Base-by-base conservation (phyloP, 1,284 basidiomycete species). In the Taiwanofungus camphoratus region DNA sequence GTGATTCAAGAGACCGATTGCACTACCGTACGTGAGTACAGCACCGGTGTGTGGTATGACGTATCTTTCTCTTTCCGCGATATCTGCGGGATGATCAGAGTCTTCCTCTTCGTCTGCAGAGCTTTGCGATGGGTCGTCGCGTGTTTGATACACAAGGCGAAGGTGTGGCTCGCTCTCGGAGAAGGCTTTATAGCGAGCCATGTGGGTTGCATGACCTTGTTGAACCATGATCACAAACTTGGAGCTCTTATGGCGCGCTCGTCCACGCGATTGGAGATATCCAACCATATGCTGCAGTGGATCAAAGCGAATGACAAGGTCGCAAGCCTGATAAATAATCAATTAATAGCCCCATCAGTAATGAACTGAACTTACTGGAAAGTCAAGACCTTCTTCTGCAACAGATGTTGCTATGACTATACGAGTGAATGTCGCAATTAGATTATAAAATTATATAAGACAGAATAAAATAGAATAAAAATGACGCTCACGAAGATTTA, bases 311-410 rank as follows among this genome's bases (percentile, higher is more conserved):
- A 92, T 72, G 39, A 90, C 85, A n/a, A 91, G 69, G 54, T 88
- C 84, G 60, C 88, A 91, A 8, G 83, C 82, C 84, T 88, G 41
- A 42, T 32, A 22, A 42, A 9, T 29, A 29, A 27, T 23, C 29
- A 45, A 12, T 4, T 42, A 52, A 24, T 12, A 11, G 27, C 19
- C 12, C n/a, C 2, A 6, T 13, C n/a, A 12, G n/a, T 24, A 18
- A 36, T n/a, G 16, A 36, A 7, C 9, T 15, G 26, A 19, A 46
- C 73, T 41, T 56, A 84, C 83, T 11, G 82, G 85, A 62, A 92
- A 90, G 61, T 92, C 88, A 20, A 92, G 71, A 0, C 89, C 90
- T 66, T 92, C 89, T 64, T 93, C 90, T 1, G 87, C 90, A 5
- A 92, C 88, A 6, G 82, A 81, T 0, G 89, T 92, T 3, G 88